A percentile compares a stretch with the other conserved stretches of the same genome.
Conservation (phyloP, 2,329 filamentous ascomycete species). For the Chalaropsis thielavioides region DNA sequence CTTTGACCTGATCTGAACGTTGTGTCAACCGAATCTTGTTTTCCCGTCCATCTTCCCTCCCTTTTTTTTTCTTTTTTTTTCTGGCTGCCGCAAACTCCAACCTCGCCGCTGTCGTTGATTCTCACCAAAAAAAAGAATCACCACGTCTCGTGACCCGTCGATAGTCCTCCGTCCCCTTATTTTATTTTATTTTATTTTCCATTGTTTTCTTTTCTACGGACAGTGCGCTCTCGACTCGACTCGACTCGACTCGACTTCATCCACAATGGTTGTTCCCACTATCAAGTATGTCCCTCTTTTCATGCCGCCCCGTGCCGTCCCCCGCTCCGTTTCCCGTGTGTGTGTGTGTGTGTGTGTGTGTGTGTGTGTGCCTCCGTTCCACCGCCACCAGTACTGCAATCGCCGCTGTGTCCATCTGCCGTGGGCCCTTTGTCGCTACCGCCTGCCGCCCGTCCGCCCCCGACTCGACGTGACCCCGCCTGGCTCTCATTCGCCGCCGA, state of each 20-base stretch:
- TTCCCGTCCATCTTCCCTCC: neutral
- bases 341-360: no score
- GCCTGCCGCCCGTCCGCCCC: neutral
- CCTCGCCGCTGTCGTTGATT: neutral
- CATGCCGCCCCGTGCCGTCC: neutral
- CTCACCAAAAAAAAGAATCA: neutral
- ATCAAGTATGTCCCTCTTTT: conserved; percentile 39
- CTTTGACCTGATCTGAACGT: no score
- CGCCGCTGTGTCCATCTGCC: neutral
- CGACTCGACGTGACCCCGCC: neutral
- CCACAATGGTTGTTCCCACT: conserved; percentile 47
- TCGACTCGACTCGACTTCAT: neutral
- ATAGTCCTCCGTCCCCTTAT: neutral
- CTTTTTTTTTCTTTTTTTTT: neutral
- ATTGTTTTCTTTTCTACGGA: neutral
- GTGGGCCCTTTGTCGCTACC: neutral
- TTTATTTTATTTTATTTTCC: neutral
- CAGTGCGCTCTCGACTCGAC: neutral
- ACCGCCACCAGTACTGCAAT: no score
- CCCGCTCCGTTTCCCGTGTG: neutral
- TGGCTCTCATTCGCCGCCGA: neutral
- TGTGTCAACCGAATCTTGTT: neutral
- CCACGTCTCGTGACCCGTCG: neutral
- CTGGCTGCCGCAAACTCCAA: neutral
- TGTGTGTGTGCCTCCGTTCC: neutral